phyloP scores from a whole-genome alignment of 257 asterid species.

The Paraleonurus japonicus region DNA sequence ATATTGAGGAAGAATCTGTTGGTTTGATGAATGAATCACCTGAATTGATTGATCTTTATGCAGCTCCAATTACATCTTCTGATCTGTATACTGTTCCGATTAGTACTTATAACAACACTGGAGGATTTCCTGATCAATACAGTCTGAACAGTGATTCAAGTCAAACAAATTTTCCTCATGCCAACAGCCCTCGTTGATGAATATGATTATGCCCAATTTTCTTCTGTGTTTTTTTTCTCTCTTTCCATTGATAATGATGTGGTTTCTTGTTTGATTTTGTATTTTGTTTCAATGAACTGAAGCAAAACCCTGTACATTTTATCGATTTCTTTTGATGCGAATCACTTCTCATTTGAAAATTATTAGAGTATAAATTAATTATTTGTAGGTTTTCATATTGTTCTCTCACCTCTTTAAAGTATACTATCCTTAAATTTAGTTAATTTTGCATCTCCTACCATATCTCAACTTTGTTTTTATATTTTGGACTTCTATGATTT shows the following conservation, averaged over 20 bases:
- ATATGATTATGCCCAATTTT: neutral
- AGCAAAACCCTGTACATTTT: no score
- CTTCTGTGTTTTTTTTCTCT: neutral
- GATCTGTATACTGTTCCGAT: constrained; percentile 18
- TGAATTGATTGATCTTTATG: constrained; percentile 38
- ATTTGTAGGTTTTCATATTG: no score
- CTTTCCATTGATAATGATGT: neutral
- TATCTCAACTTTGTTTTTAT: no score
- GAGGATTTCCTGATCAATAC: constrained; percentile 24
- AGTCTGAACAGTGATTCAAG: constrained; percentile 29
- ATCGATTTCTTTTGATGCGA: no score
- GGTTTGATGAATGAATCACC: neutral
- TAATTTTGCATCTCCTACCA: no score
- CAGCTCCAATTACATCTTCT: neutral
- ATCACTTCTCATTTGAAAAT: no score
- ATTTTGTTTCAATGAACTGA: no score
- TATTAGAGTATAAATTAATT: no score
- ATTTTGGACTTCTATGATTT: no score
- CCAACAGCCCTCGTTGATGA: constrained; percentile 35
- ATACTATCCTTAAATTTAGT: no score
- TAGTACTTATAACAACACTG: constrained; percentile 4
- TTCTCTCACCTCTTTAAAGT: no score
- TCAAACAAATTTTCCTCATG: constrained; percentile 23
- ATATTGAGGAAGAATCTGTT: neutral
- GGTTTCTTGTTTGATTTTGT: no score